Conservation (phyloP, 1,284 basidiomycete species). For the Heterobasidion occidentale region DNA sequence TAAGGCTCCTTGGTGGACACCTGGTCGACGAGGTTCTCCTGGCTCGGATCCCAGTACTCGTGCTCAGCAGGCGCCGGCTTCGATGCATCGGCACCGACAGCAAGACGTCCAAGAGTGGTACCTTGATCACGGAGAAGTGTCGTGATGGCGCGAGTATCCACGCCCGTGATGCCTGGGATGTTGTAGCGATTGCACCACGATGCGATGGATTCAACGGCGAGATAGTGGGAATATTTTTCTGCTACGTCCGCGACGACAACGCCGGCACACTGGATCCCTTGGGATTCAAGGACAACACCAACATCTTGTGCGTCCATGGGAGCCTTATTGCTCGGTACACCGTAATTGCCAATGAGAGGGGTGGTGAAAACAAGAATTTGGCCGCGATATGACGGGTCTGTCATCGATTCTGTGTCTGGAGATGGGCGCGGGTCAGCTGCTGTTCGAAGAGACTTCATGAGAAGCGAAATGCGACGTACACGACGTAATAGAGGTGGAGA, state of each 20-base stretch:
- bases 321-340: constrained; percentile 81
- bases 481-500: constrained; percentile 97
- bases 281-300: constrained; percentile 87
- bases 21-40: constrained; percentile 90
- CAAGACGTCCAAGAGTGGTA: constrained; percentile 90
- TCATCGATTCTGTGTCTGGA: constrained; percentile 97
- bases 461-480: constrained; percentile 45
- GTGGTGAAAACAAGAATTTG: constrained; percentile 99
- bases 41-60: constrained; percentile 90
- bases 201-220: constrained; percentile 88
- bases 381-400: constrained; percentile 96
- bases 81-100: constrained; percentile 72
- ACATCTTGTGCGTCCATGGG: constrained; percentile 76
- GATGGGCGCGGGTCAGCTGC: neutral
- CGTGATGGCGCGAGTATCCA: constrained; percentile 97
- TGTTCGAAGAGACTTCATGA: neutral
- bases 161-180: constrained; percentile 92
- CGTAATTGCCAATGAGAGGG: constrained; percentile 98
- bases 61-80: constrained; percentile 49
- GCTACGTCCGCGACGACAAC: constrained; percentile 94
- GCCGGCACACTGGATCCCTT: constrained; percentile 85
- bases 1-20: constrained; percentile 86
- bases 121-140: constrained; percentile 92
- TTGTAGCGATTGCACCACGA: constrained; percentile 91
- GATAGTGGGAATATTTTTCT: constrained; percentile 92